Conservation (phyloP, 176 grass and related monocot species). For the Avena sativa region DNA sequence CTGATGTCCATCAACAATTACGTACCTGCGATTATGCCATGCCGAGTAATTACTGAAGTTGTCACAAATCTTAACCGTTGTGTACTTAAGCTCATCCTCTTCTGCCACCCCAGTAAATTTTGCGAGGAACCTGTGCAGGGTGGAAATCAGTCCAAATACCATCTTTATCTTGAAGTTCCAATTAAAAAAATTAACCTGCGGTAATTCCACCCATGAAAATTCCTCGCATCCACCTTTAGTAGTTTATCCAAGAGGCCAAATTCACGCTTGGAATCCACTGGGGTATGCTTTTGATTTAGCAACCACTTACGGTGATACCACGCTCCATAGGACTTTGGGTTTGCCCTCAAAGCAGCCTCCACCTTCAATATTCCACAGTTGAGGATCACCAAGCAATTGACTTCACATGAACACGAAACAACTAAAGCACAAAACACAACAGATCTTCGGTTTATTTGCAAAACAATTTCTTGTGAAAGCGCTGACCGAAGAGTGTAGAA, state of each 20-base stretch:
- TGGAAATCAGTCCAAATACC: conserved; percentile 29
- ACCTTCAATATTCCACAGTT: conserved; percentile 57
- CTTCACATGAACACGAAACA: not conserved
- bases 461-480: no score
- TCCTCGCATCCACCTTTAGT: conserved; percentile 77
- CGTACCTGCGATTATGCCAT: conserved; percentile 95
- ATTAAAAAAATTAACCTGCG: conserved; percentile 58
- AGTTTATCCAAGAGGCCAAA: conserved; percentile 84
- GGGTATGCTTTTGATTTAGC: conserved; percentile 60
- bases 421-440: not conserved
- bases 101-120: conserved; percentile 69
- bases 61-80: conserved; percentile 79
- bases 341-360: conserved; percentile 75
- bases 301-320: conserved; percentile 98
- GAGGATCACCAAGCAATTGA: not conserved
- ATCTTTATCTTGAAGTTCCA: not conserved
- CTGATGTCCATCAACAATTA: not conserved
- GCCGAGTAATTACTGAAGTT: conserved; percentile 99
- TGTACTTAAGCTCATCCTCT: conserved; percentile 88
- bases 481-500: no score
- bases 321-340: conserved; percentile 94
- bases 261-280: conserved; percentile 77
- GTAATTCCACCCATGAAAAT: conserved; percentile 96
- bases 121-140: conserved; percentile 68
- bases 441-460: not conserved